Evolutionary conservation across 2,329 filamentous ascomycete species (phyloP).

Genomic region (Polychaeton citri): DNA sequence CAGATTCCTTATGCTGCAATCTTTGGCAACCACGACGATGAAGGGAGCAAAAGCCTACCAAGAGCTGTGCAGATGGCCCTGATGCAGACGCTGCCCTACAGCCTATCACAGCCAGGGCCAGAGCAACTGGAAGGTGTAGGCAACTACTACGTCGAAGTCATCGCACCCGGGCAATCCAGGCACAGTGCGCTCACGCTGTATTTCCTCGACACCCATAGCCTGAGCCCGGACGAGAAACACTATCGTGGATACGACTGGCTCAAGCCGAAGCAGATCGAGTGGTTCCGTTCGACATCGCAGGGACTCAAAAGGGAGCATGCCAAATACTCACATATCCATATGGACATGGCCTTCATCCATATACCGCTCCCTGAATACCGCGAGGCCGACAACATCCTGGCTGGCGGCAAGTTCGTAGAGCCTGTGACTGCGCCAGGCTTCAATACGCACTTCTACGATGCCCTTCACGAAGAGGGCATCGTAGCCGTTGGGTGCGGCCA

Average conservation of each 20-base stretch:
- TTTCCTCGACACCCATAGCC: constrained; percentile 82
- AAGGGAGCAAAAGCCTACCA: constrained; percentile 48
- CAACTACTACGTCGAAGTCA: constrained; percentile 86
- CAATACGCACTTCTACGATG: constrained; percentile 88
- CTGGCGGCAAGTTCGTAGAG: constrained; percentile 64
- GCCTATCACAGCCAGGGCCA: constrained; percentile 72
- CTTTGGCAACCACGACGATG: constrained; percentile 96
- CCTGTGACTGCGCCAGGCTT: constrained; percentile 74
- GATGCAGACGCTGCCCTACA: constrained; percentile 77
- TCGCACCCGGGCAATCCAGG: constrained; percentile 62
- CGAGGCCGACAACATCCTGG: constrained; percentile 29
- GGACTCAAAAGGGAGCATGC: constrained; percentile 52
- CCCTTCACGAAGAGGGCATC: constrained; percentile 72
- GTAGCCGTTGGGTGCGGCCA: constrained; percentile 85
- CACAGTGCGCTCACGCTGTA: constrained; percentile 93
- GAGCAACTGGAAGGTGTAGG: constrained; percentile 77
- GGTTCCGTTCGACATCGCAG: constrained; percentile 73
- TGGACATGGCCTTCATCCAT: constrained; percentile 95
- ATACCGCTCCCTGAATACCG: constrained; percentile 85
- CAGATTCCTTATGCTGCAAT: constrained; percentile 89
- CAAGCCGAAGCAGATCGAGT: constrained; percentile 84
- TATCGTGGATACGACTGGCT: constrained; percentile 97
- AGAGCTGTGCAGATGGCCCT: constrained; percentile 72
- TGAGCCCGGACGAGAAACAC: constrained; percentile 76
- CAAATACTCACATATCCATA: constrained; percentile 82